phyloP scores from a whole-genome alignment of 73 alveolate genomes.

The Paramecium biaurelia region DNA sequence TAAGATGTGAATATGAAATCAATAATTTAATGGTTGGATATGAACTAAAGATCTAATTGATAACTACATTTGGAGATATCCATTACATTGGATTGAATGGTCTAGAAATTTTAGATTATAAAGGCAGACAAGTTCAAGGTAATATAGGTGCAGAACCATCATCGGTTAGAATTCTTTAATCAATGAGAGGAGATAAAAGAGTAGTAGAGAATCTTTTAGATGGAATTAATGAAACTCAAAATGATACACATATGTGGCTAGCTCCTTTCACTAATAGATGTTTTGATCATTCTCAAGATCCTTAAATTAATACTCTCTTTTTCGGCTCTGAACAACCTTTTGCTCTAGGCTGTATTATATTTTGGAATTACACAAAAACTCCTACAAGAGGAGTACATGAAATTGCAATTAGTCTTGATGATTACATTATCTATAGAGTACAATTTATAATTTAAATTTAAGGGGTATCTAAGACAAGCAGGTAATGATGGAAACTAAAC shows the following conservation, averaged over 20 bases:
- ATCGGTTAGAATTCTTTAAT: conserved; percentile 67
- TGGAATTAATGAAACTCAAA: conserved; percentile 76
- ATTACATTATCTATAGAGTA: conserved; percentile 74
- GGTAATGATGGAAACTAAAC: conserved; percentile 32
- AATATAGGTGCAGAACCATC: conserved; percentile 66
- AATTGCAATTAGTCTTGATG: conserved; percentile 80
- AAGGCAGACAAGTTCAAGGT: conserved; percentile 46
- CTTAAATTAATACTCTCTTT: conserved; percentile 64
- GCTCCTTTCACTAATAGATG: conserved; percentile 81
- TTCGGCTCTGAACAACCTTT: conserved; percentile 72
- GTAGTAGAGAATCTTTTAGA: conserved; percentile 78
- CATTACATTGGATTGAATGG: conserved; percentile 88
- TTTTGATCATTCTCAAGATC: conserved; percentile 66
- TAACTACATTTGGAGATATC: conserved; percentile 83
- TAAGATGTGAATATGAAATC: conserved; percentile 73
- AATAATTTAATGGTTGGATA: conserved; percentile 74
- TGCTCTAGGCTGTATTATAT: conserved; percentile 63
- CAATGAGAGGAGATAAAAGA: conserved; percentile 79
- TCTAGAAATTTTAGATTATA: conserved; percentile 72
- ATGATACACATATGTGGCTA: conserved; percentile 87
- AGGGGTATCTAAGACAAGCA: conserved; percentile 44
- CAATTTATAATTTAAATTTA: neutral
- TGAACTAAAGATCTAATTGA: conserved; percentile 65
- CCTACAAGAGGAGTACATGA: conserved; percentile 87
- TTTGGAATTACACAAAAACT: conserved; percentile 87